Base-by-base conservation (phyloP, 2,329 filamentous ascomycete species). In the Sporothrix protearum region DNA sequence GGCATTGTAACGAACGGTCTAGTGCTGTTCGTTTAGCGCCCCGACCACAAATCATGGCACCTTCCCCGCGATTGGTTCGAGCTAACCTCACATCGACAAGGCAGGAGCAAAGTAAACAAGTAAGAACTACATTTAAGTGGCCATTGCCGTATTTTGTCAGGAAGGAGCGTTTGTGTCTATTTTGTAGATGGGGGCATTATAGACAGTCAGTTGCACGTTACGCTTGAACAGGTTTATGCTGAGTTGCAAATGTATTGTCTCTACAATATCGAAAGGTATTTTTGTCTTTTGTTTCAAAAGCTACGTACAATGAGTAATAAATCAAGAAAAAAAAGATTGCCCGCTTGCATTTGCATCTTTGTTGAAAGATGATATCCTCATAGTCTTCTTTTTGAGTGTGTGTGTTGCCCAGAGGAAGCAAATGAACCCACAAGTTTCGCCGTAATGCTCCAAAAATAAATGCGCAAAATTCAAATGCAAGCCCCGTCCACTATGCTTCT, bases 281-380 rank as follows among this genome's bases (percentile, higher is more conserved):
- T 64, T 64, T 39, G 36, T 45, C 30, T 49, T 67, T 67, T 51
- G n/a, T 66, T 67, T 45, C 28, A n/a, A 19, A 51, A 14, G 12
- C 14, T 53, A 10, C 19, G 28, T 30, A 19, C 49, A 28, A 49
- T 28, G 42, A 19, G 28, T 14, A 22, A 22, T 47, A 53, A 63
- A 63, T 42, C 7, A 59, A 51, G 39, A 1, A 22, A 42, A 28
- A 47, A 57, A 63, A 63, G n/a, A 66, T 30, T 28, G 51, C 14
- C 45, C 55, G 33, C 55, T 61, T 42, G 49, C 53, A 63, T 72
- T 49, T 71, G 49, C 72, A 71, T 70, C 73, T 74, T 69, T 75
- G 74, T 75, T 75, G 74, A 75, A 75, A 75, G 72, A 73, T 73
- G 71, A 39, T 47, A 47, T 49, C 39, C 68, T 70, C 45, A 28